Evolutionary conservation across 495 filamentous ascomycete genomes (phyloP).

Genomic region (Penicillium canescens): DNA sequence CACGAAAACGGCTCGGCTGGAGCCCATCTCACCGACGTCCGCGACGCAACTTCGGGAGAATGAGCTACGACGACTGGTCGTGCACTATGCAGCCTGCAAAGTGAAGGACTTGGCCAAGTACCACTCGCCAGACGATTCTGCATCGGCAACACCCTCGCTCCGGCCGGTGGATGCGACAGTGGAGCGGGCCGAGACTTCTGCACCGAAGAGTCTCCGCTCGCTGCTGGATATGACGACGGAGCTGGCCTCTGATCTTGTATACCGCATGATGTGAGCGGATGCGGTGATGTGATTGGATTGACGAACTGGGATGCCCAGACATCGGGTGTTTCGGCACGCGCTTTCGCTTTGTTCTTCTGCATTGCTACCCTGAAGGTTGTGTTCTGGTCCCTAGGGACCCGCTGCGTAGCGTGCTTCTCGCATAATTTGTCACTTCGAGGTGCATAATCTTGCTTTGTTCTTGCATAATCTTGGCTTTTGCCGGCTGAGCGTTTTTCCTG

Average conservation of each 20-base stretch:
- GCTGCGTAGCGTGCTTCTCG: neutral
- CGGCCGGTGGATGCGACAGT: slow-evolving; percentile 17
- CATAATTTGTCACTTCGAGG: slow-evolving; percentile 9
- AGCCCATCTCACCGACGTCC: slow-evolving; percentile 42
- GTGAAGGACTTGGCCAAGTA: slow-evolving; percentile 43
- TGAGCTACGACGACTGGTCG: slow-evolving; percentile 43
- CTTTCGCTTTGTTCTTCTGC: slow-evolving; percentile 1
- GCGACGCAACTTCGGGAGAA: slow-evolving; percentile 49
- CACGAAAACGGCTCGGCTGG: slow-evolving; percentile 42
- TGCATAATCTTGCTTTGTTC: slow-evolving; percentile 11
- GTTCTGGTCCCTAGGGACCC: neutral
- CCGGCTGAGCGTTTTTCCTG: neutral
- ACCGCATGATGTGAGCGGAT: slow-evolving; percentile 40
- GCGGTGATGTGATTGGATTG: slow-evolving; percentile 10
- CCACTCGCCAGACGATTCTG: slow-evolving; percentile 33
- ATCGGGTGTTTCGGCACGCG: neutral
- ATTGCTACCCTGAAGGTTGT: slow-evolving; percentile 4
- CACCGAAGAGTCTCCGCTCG: slow-evolving; percentile 32
- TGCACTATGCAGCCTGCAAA: slow-evolving; percentile 48
- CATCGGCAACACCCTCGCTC: slow-evolving; percentile 21
- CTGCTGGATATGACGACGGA: slow-evolving; percentile 44
- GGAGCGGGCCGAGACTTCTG: slow-evolving; percentile 19
- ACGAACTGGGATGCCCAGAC: slow-evolving; percentile 1
- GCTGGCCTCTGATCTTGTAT: slow-evolving; percentile 49
- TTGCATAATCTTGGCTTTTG: neutral